A percentile compares a stretch with the other conserved stretches of the same genome.
phyloP scores from a whole-genome alignment of 2,329 filamentous ascomycete genomes.

The Fusarium buharicum region DNA sequence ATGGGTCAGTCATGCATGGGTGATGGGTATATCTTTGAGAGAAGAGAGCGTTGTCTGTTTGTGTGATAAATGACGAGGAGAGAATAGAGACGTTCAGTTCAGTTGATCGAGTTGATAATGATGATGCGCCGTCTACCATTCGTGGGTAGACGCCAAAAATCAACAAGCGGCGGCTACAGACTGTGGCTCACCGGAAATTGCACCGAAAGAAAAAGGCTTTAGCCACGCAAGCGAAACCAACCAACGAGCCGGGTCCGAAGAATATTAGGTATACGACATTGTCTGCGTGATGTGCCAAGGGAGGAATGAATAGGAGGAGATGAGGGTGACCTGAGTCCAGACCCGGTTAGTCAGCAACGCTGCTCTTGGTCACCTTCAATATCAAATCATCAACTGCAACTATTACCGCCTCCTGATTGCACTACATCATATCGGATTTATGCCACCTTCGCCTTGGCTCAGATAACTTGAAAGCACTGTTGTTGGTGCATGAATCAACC shows the following conservation, averaged over 20 bases:
- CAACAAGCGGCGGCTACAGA: not conserved
- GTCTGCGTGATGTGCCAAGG: slow-evolving; percentile 6
- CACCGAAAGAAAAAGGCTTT: slow-evolving; percentile 1
- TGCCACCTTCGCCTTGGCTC: too few species aligned
- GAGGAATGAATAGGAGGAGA: slow-evolving; percentile 14
- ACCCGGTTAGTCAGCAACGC: too few species aligned
- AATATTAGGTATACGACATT: slow-evolving; percentile 2
- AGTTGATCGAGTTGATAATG: not conserved
- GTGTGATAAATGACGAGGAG: not conserved
- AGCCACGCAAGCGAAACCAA: slow-evolving; percentile 19
- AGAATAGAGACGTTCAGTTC: not conserved
- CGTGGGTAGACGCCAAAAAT: not conserved
- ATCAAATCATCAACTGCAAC: too few species aligned
- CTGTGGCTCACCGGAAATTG: slow-evolving; percentile 19
- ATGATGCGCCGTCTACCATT: not conserved
- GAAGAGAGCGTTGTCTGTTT: not conserved
- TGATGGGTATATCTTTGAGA: slow-evolving; percentile 2
- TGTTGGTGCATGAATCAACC: too few species aligned
- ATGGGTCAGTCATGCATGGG: slow-evolving; percentile 8
- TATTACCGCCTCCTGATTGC: too few species aligned
- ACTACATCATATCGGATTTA: too few species aligned
- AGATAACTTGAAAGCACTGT: too few species aligned
- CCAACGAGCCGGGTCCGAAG: slow-evolving; percentile 6
- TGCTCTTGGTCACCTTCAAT: too few species aligned
- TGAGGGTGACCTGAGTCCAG: too few species aligned